phyloP scores from a whole-genome alignment of 2,329 filamentous ascomycete species.

The Knoxdaviesia capensis region DNA sequence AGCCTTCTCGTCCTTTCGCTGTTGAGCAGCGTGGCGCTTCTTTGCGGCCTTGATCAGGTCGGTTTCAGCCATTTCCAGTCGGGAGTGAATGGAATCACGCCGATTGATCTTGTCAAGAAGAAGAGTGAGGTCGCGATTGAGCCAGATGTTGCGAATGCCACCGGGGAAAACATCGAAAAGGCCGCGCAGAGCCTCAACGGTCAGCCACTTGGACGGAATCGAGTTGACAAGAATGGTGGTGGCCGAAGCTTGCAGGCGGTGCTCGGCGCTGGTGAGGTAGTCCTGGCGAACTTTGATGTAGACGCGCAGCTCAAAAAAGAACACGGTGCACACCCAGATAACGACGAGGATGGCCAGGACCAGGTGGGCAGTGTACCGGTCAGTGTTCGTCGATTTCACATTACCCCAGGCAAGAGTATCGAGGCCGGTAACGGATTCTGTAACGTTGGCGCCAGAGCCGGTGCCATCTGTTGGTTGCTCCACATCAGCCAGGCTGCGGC shows the following conservation, averaged over 20 bases:
- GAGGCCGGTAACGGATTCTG: slow-evolving; percentile 34
- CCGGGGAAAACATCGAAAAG: slow-evolving; percentile 94
- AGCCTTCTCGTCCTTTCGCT: slow-evolving; percentile 43
- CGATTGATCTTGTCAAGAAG: slow-evolving; percentile 68
- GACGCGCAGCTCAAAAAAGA: slow-evolving; percentile 67
- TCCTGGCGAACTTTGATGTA: slow-evolving; percentile 91
- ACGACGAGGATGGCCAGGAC: slow-evolving; percentile 61
- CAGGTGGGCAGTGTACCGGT: slow-evolving; percentile 69
- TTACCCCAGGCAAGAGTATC: slow-evolving; percentile 82
- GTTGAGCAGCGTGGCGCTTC: slow-evolving; percentile 53
- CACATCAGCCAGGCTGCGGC: slow-evolving; percentile 22
- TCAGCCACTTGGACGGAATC: slow-evolving; percentile 83
- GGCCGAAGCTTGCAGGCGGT: slow-evolving; percentile 79
- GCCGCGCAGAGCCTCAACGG: slow-evolving; percentile 56
- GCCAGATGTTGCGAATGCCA: slow-evolving; percentile 87
- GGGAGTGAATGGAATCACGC: slow-evolving; percentile 48
- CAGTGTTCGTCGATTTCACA: slow-evolving; percentile 41
- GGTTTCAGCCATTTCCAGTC: slow-evolving; percentile 67
- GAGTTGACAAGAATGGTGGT: slow-evolving; percentile 87
- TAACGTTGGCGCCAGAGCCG: slow-evolving; percentile 6
- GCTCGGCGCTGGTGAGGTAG: slow-evolving; percentile 84
- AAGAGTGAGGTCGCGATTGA: slow-evolving; percentile 74
- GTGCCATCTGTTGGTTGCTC: slow-evolving; percentile 10
- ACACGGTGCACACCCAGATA: slow-evolving; percentile 67
- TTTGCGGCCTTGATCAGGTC: slow-evolving; percentile 64